Conservation (phyloP, 108 stramenopile genomes). For the Pseudonitzschia multiseries region DNA sequence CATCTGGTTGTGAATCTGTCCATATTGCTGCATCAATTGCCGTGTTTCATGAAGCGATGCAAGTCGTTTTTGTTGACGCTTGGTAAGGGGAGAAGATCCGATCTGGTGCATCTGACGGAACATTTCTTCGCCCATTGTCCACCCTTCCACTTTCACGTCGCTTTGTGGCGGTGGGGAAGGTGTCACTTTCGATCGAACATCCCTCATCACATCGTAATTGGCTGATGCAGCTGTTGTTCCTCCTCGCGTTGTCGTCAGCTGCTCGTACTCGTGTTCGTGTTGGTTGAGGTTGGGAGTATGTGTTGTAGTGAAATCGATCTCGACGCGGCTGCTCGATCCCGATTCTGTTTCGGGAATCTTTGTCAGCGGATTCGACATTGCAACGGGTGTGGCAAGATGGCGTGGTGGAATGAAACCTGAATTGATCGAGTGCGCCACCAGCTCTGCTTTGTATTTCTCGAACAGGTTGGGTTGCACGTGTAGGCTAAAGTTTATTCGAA, state of each 20-base stretch:
- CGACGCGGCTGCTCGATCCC: background rate
- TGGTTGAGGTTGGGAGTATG: too few species aligned
- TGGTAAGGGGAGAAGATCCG: too few species aligned
- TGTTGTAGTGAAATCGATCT: background rate
- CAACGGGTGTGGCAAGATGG: background rate
- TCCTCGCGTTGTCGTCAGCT: background rate
- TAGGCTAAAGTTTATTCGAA: conserved; percentile 94
- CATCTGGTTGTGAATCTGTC: too few species aligned
- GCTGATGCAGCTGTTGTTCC: background rate
- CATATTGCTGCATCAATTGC: too few species aligned
- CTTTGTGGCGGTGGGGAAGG: conserved; percentile 1
- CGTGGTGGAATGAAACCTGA: conserved; percentile 7
- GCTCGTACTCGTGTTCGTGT: background rate
- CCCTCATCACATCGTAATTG: background rate
- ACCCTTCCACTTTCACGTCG: background rate
- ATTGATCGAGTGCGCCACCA: conserved; percentile 58
- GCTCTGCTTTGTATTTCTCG: conserved; percentile 80
- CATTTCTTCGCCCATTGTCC: too few species aligned
- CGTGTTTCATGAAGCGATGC: too few species aligned
- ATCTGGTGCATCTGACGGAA: too few species aligned
- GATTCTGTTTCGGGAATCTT: conserved; percentile 20
- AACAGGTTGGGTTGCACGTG: conserved; percentile 87
- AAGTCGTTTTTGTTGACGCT: too few species aligned
- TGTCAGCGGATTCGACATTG: conserved; percentile 14
- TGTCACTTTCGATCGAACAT: background rate